Evolutionary conservation across 129 eudicot genomes (phyloP).

Genomic region (Chrysanthemum makinoi): DNA sequence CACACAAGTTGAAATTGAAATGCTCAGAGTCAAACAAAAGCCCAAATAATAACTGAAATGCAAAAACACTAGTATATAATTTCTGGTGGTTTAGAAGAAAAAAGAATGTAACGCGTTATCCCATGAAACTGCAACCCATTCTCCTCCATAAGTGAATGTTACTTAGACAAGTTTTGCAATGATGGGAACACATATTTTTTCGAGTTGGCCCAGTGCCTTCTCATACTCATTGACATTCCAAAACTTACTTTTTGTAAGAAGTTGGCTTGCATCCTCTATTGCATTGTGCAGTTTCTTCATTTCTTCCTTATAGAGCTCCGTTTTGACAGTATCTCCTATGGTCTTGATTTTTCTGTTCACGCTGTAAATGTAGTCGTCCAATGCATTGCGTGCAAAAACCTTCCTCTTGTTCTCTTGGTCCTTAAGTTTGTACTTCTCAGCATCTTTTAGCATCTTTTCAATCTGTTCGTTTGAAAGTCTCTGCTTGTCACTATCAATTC

Average conservation of each 20-base stretch:
- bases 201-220: background rate
- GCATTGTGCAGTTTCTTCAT: background rate
- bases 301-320: background rate
- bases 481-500: no score
- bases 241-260: background rate
- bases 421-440: no score
- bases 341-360: no score
- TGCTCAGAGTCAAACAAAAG: no score
- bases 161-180: slow-evolving; percentile 2
- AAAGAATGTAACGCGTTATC: background rate
- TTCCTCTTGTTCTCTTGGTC: no score
- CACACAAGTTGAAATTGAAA: no score
- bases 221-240: background rate
- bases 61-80: background rate
- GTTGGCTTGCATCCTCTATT: background rate
- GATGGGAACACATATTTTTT: slow-evolving; percentile 7
- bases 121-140: background rate
- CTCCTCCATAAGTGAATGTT: background rate
- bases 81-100: background rate
- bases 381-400: no score
- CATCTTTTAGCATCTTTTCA: no score
- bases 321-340: background rate
- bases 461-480: no score
- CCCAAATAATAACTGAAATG: no score
- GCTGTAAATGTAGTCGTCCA: no score